phyloP scores from a whole-genome alignment of 495 filamentous ascomycete genomes.

The Penicillium bialowiezense region DNA sequence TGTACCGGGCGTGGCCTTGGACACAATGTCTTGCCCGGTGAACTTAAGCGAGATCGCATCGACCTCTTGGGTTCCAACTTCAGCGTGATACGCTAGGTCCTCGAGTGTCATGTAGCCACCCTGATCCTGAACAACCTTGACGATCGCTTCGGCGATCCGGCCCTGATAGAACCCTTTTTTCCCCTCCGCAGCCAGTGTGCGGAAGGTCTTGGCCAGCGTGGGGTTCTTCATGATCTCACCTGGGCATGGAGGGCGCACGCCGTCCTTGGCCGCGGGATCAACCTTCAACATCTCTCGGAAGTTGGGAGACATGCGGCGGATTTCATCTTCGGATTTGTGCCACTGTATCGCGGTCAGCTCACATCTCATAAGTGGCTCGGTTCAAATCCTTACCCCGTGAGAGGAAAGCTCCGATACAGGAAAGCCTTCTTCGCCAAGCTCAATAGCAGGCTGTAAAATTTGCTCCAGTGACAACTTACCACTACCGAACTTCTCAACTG shows the following conservation, averaged over 20 bases:
- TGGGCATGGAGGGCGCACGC: conserved; percentile 65
- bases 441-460: conserved; percentile 79
- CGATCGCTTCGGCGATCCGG: conserved; percentile 70
- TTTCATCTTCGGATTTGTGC: conserved; percentile 53
- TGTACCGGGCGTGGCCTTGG: conserved; percentile 43
- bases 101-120: conserved; percentile 78
- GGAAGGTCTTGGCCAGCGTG: conserved; percentile 77
- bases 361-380: not conserved
- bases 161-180: conserved; percentile 92
- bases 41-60: conserved; percentile 80
- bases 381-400: conserved; percentile 56
- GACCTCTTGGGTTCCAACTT: conserved; percentile 71
- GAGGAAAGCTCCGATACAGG: conserved; percentile 81
- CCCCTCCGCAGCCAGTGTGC: conserved; percentile 71
- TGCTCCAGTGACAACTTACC: conserved; percentile 76
- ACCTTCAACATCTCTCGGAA: conserved; percentile 78
- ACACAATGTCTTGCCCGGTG: conserved; percentile 61
- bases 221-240: conserved; percentile 93
- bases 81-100: conserved; percentile 74
- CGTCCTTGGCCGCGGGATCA: conserved; percentile 61
- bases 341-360: conserved; percentile 50
- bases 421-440: conserved; percentile 84
- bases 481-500: conserved; percentile 87
- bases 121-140: conserved; percentile 71
- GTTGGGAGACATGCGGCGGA: conserved; percentile 77